Conservation (phyloP, 164 flowering plant species). For the Magnolia changhungtana region DNA sequence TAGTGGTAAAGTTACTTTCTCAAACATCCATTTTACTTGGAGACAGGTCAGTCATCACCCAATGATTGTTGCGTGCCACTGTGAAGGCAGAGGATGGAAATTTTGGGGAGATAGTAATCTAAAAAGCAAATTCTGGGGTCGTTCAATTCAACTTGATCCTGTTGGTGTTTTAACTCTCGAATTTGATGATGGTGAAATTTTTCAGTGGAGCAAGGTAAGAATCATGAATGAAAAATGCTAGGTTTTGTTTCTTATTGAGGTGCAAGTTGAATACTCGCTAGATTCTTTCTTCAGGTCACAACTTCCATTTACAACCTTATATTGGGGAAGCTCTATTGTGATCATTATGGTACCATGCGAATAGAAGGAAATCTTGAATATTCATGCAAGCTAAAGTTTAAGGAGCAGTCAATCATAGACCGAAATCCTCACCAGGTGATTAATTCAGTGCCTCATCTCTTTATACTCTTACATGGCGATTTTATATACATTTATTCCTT, state of each 20-base stretch:
- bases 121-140: constrained; percentile 88
- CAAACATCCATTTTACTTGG: background rate
- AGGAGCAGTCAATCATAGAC: constrained; percentile 85
- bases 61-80: constrained; percentile 48
- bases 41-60: constrained; percentile 48
- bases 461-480: background rate
- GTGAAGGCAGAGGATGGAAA: constrained; percentile 81
- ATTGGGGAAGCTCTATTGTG: constrained; percentile 73
- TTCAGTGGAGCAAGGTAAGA: constrained; percentile 75
- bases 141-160: constrained; percentile 83
- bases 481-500: background rate
- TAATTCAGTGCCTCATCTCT: background rate
- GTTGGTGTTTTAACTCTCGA: constrained; percentile 66
- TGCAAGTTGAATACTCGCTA: constrained; percentile 6
- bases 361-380: constrained; percentile 60
- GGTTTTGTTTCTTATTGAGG: background rate
- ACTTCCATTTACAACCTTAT: constrained; percentile 83
- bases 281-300: constrained; percentile 46
- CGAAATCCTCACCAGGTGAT: constrained; percentile 84
- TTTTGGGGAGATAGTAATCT: constrained; percentile 82
- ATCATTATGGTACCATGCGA: constrained; percentile 83
- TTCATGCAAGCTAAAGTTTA: constrained; percentile 76
- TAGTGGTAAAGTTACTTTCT: background rate
- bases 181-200: constrained; percentile 76
- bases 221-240: background rate